Conservation (phyloP, 2,329 filamentous ascomycete species). For the Fusarium virguliforme region DNA sequence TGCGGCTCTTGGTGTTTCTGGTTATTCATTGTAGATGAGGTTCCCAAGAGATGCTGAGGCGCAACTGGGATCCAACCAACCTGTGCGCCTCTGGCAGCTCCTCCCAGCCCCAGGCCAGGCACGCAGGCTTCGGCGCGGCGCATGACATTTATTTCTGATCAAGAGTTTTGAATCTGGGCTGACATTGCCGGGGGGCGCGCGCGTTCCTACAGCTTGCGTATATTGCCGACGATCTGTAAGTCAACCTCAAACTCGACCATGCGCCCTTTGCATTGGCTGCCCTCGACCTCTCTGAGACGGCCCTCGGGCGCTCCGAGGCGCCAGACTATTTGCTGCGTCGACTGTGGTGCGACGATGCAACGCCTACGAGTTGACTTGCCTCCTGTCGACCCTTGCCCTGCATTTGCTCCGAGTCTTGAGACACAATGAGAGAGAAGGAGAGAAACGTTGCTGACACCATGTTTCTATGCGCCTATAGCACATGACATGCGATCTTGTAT, state of each 20-base stretch:
- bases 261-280: conserved; percentile 44
- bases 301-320: conserved; percentile 36
- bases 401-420: conserved; percentile 36
- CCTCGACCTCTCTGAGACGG: conserved; percentile 28
- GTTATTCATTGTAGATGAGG: conserved; percentile 36
- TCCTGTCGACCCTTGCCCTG: conserved; percentile 31
- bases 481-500: conserved; percentile 94
- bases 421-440: background rate
- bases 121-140: conserved; percentile 25
- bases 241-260: conserved; percentile 58
- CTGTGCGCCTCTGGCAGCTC: conserved; percentile 29
- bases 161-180: conserved; percentile 52
- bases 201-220: conserved; percentile 77
- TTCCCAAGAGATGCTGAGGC: conserved; percentile 24
- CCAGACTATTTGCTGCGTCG: conserved; percentile 33
- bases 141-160: conserved; percentile 31
- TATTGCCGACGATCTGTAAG: conserved; percentile 93
- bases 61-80: conserved; percentile 30
- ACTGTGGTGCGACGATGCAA: conserved; percentile 41
- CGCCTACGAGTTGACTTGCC: conserved; percentile 28
- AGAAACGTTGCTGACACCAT: conserved; percentile 49
- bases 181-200: conserved; percentile 53
- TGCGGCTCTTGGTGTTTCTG: conserved; percentile 31
- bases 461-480: conserved; percentile 69
- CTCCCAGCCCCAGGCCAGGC: conserved; percentile 15